Evolutionary conservation across 2,329 filamentous ascomycete species (phyloP).

Genomic region (Rhynchosporium agropyri): DNA sequence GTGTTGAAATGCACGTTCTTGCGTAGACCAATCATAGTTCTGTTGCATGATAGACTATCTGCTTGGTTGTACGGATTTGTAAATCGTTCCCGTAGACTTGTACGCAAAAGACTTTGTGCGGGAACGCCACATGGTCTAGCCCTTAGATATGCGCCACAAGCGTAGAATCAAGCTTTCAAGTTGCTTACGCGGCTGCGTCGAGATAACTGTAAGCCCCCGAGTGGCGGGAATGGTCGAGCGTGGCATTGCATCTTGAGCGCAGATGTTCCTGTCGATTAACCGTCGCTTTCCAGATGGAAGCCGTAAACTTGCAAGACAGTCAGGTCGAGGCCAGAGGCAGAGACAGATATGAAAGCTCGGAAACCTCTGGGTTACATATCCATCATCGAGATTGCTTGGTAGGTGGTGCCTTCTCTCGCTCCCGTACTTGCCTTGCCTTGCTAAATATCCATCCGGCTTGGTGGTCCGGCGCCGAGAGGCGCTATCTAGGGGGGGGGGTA

Average conservation of each 20-base stretch:
- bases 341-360: too few species aligned
- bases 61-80: too few species aligned
- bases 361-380: background rate
- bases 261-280: too few species aligned
- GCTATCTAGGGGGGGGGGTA: background rate
- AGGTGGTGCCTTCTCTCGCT: background rate
- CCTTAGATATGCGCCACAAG: constrained; percentile 5
- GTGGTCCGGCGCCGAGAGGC: constrained; percentile 7
- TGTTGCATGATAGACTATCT: too few species aligned
- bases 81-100: background rate
- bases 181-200: constrained; percentile 14
- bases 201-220: background rate
- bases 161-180: constrained; percentile 12
- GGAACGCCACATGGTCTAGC: background rate
- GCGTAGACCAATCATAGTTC: too few species aligned
- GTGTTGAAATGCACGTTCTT: too few species aligned
- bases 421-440: constrained; percentile 2
- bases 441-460: constrained; percentile 2
- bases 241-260: too few species aligned
- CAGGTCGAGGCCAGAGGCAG: too few species aligned
- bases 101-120: background rate
- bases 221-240: background rate
- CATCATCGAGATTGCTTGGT: background rate
- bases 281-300: too few species aligned
- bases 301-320: too few species aligned